These are phyloP conservation scores for Backusella luteola DNA, from an alignment of 192 early-diverging fungal genomes.

Conservation along the genomic window DNA sequence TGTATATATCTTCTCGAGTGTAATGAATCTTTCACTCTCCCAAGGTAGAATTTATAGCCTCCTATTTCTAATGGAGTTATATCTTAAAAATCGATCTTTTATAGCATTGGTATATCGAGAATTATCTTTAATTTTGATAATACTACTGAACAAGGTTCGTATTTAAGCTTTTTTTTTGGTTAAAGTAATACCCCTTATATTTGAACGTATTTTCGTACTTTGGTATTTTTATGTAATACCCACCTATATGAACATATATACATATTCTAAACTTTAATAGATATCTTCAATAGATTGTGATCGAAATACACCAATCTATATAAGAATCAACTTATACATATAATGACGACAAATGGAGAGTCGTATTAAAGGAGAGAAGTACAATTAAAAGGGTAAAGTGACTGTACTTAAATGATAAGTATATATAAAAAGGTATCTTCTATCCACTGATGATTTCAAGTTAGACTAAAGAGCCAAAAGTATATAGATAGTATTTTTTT, in stretches of 20 bases:
- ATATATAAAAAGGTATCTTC: neutral
- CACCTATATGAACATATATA: too few relatives aligned
- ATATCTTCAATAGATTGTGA: neutral
- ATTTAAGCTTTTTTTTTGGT: neutral
- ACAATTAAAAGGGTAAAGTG: neutral
- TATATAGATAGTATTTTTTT: neutral
- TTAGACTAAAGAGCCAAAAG: neutral
- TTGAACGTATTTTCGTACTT: neutral
- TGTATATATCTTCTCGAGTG: neutral
- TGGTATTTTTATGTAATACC: neutral
- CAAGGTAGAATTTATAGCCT: neutral
- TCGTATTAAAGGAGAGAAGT: neutral
- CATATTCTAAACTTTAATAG: neutral
- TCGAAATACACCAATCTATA: neutral
- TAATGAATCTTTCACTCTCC: neutral
- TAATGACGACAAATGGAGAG: neutral
- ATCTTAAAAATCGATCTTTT: neutral
- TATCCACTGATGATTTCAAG: neutral
- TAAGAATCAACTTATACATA: neutral
- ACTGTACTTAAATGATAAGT: neutral
- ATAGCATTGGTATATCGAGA: neutral
- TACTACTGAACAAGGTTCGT: neutral
- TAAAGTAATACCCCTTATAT: neutral
- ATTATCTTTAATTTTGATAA: neutral
- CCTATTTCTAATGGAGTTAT: neutral